Evolutionary conservation across 345 rosid genomes (phyloP).

Genomic region (Kandelia obovata): DNA sequence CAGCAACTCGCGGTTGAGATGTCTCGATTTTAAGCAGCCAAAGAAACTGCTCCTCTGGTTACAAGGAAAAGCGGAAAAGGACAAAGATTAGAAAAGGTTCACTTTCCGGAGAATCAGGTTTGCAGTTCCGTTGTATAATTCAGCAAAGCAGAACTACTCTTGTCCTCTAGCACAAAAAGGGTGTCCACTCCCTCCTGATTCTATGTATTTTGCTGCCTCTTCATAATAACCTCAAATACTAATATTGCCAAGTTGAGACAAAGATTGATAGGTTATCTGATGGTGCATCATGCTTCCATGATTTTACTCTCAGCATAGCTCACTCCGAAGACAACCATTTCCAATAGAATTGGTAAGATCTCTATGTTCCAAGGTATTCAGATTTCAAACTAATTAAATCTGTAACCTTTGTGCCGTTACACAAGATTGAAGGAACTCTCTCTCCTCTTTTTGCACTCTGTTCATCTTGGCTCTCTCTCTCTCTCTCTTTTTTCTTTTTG

Average conservation of each 20-base stretch:
- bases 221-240: background rate
- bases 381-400: background rate
- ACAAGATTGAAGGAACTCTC: too few relatives aligned
- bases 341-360: background rate
- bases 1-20: background rate
- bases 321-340: background rate
- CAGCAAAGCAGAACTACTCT: background rate
- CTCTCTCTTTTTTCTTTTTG: too few relatives aligned
- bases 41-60: background rate
- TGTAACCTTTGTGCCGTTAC: background rate
- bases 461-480: too few relatives aligned
- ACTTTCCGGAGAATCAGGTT: slow-evolving; percentile 1
- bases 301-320: background rate
- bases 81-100: background rate
- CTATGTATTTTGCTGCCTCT: background rate
- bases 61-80: background rate
- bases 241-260: background rate
- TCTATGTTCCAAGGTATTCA: background rate
- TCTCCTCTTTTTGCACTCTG: too few relatives aligned
- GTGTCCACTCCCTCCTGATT: background rate
- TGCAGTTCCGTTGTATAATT: background rate
- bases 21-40: background rate
- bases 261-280: background rate
- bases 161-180: background rate
- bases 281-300: background rate